Percentiles rank a stretch among this genome's conserved stretches.
Conservation (phyloP, 768 basidiomycete species). For the Lyophyllum semitale region DNA sequence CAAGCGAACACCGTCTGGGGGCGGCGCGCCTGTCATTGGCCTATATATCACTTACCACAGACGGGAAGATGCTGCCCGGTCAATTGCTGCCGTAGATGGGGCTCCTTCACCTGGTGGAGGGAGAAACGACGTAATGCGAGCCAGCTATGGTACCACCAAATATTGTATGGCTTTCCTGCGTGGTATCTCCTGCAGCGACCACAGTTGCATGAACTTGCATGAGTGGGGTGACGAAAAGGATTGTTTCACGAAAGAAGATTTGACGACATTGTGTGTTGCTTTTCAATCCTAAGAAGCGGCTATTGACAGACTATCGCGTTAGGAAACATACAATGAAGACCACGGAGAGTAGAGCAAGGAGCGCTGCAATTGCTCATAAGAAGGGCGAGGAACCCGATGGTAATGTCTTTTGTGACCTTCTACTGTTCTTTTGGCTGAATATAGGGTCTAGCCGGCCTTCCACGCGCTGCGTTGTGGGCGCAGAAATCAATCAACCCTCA, state of each 20-base stretch:
- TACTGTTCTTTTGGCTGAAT: constrained; percentile 10
- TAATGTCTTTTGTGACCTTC: constrained; percentile 20
- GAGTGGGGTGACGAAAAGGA: constrained; percentile 99
- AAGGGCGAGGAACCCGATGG: constrained; percentile 65
- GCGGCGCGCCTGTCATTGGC: constrained; percentile 78
- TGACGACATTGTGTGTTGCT: constrained; percentile 76
- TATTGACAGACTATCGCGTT: constrained; percentile 6
- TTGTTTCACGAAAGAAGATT: constrained; percentile 95
- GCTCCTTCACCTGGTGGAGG: constrained; percentile 88
- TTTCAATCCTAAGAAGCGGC: constrained; percentile 10
- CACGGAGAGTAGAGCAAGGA: constrained; percentile 68
- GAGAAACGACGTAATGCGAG: constrained; percentile 79
- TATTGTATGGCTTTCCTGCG: constrained; percentile 97
- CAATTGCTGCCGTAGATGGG: constrained; percentile 92
- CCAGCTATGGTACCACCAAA: constrained; percentile 94
- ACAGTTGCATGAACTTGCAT: constrained; percentile 91
- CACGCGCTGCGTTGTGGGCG: constrained; percentile 69
- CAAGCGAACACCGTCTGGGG: constrained; percentile 80
- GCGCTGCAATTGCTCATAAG: constrained; percentile 49
- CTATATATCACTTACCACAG: constrained; percentile 96
- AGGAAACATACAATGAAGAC: constrained; percentile 95
- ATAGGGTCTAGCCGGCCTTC: constrained; percentile 47
- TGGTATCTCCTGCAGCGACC: constrained; percentile 79
- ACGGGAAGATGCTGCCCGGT: constrained; percentile 91
- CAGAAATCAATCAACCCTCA: constrained; percentile 37